phyloP scores from a whole-genome alignment of 2,329 filamentous ascomycete species.

The Parafenestella ontariensis region DNA sequence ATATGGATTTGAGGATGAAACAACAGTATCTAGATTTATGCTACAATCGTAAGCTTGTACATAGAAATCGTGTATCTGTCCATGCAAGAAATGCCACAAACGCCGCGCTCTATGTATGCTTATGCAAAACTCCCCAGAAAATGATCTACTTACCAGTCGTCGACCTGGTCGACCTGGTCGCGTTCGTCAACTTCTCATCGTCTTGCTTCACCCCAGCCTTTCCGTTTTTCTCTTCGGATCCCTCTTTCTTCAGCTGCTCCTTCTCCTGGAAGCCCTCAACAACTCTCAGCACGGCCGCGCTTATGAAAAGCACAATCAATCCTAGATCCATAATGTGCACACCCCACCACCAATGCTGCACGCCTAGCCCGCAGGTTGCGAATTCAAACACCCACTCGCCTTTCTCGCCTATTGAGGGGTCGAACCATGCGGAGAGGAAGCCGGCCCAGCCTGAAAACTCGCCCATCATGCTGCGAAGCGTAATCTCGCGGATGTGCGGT shows the following conservation, averaged over 20 bases:
- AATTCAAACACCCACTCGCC: constrained; percentile 85
- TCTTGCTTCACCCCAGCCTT: neutral
- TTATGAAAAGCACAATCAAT: neutral
- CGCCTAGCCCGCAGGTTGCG: constrained; percentile 76
- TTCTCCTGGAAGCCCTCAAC: neutral
- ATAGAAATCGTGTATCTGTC: neutral
- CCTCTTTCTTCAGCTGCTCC: neutral
- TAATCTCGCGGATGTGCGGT: constrained; percentile 81
- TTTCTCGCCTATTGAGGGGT: constrained; percentile 72
- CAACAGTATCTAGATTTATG: no score
- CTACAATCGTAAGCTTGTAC: neutral
- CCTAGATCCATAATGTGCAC: constrained; percentile 64
- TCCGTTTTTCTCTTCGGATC: neutral
- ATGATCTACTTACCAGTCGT: neutral
- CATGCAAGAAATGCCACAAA: neutral
- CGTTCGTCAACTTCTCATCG: neutral
- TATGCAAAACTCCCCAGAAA: neutral
- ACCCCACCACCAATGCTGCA: constrained; percentile 94
- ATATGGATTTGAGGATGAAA: no score
- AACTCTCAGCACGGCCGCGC: neutral
- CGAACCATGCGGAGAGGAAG: constrained; percentile 88
- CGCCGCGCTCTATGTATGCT: neutral
- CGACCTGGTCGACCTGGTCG: neutral
- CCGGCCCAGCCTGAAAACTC: constrained; percentile 92
- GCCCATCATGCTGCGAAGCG: constrained; percentile 98